A percentile compares a stretch with the other conserved stretches of the same genome.
Evolutionary conservation across 2,329 filamentous ascomycete genomes (phyloP).

Genomic region (Aspergillus sp.): DNA sequence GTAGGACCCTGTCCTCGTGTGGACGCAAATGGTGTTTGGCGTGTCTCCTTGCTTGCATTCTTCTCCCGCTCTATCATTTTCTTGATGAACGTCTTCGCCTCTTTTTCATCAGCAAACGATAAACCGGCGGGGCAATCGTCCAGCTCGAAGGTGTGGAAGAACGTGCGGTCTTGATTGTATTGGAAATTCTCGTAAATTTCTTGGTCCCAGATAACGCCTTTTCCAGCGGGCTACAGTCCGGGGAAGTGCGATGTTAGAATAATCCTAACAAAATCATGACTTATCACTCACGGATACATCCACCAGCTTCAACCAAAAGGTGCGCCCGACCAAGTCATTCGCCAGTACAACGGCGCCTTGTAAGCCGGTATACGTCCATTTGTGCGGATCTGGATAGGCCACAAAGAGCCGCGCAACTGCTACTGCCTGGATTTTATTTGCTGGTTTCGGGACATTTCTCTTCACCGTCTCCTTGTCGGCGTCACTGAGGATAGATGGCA

Average conservation of each 20-base stretch:
- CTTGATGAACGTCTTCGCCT: constrained; percentile 94
- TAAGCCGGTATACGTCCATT: constrained; percentile 92
- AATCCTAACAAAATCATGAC: not conserved
- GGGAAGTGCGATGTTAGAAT: constrained; percentile 8
- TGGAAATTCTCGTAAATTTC: constrained; percentile 94
- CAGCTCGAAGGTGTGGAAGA: constrained; percentile 96
- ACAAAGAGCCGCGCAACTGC: constrained; percentile 92
- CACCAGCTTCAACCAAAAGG: constrained; percentile 96
- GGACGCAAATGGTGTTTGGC: constrained; percentile 68
- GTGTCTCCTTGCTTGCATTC: constrained; percentile 86
- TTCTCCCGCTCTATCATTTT: constrained; percentile 97
- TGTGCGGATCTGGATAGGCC: constrained; percentile 77
- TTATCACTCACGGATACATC: constrained; percentile 77
- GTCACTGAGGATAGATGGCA: constrained; percentile 74
- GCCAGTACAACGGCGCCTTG: constrained; percentile 89
- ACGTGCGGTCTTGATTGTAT: constrained; percentile 96
- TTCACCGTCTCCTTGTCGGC: constrained; percentile 97
- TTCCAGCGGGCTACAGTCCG: constrained; percentile 62
- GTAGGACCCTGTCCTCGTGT: constrained; percentile 49
- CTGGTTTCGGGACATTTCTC: constrained; percentile 85
- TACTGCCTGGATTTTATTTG: constrained; percentile 96
- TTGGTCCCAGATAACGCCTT: constrained; percentile 94
- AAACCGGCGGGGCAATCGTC: constrained; percentile 87
- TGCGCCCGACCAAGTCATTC: constrained; percentile 92
- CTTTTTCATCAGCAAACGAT: constrained; percentile 95